phyloP scores from a whole-genome alignment of 2,329 filamentous ascomycete genomes.

The Xenoacremonium recifei region DNA sequence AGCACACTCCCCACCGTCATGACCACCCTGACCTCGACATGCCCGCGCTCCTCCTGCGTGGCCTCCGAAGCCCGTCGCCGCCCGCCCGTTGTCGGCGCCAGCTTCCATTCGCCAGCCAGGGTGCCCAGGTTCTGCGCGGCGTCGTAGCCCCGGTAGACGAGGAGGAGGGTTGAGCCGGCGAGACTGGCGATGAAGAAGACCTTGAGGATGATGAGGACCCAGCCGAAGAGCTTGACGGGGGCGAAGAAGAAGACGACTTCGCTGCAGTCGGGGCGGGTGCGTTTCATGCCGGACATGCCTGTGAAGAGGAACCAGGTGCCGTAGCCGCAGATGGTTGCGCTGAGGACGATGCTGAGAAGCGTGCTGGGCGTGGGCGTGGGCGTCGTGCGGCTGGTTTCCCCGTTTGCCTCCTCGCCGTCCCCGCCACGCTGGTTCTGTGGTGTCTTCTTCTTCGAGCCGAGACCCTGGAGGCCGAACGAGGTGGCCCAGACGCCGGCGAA shows the following conservation, averaged over 20 bases:
- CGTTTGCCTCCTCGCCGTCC: not conserved
- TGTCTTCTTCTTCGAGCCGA: not conserved
- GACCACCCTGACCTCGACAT: not conserved
- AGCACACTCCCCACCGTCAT: not conserved
- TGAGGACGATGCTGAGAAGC: not conserved
- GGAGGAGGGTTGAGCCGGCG: not conserved
- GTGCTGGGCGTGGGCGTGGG: no score
- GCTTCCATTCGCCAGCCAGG: not conserved
- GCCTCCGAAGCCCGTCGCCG: no score
- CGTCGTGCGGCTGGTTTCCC: not conserved
- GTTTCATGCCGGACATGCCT: not conserved
- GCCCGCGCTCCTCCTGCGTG: no score
- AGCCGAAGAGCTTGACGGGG: constrained; percentile 1
- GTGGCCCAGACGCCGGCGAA: not conserved
- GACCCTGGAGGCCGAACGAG: not conserved
- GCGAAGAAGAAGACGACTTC: constrained; percentile 3
- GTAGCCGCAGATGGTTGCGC: not conserved
- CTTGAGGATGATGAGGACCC: not conserved
- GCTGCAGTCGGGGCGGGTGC: not conserved
- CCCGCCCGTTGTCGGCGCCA: not conserved
- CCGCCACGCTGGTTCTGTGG: no score
- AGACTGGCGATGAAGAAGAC: not conserved
- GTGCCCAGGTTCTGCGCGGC: not conserved
- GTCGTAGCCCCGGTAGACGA: not conserved
- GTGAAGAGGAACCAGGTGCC: constrained; percentile 1